Evolutionary conservation across 1,284 basidiomycete genomes (phyloP).

Genomic region (Hymenochaete sp.): DNA sequence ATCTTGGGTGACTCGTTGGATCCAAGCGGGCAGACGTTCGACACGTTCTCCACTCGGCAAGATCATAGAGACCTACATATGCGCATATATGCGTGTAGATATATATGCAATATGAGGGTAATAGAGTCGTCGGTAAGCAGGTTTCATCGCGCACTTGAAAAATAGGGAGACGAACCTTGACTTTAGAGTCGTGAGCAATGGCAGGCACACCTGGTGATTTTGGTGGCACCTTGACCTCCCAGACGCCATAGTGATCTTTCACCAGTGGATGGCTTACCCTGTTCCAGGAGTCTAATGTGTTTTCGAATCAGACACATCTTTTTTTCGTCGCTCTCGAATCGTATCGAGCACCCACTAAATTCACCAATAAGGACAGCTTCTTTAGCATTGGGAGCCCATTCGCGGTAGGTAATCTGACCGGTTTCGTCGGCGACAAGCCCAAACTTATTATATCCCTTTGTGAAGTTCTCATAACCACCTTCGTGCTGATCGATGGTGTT

Average conservation of each 20-base stretch:
- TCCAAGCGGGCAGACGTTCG: constrained; percentile 92
- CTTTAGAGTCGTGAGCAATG: constrained; percentile 90
- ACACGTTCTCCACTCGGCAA: constrained; percentile 69
- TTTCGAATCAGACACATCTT: constrained; percentile 13
- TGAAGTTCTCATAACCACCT: constrained; percentile 86
- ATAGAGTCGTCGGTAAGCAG: background rate
- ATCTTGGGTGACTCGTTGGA: constrained; percentile 92
- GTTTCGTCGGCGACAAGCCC: constrained; percentile 71
- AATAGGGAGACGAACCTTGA: constrained; percentile 55
- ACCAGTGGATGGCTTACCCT: constrained; percentile 79
- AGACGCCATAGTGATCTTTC: constrained; percentile 86
- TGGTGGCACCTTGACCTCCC: constrained; percentile 80
- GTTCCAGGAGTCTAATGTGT: constrained; percentile 75
- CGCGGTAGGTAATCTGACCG: constrained; percentile 76
- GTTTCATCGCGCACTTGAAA: background rate
- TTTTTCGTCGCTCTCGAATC: constrained; percentile 8
- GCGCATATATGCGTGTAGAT: too few species aligned
- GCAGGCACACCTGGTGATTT: constrained; percentile 60
- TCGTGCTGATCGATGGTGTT: constrained; percentile 66
- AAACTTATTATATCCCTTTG: constrained; percentile 79
- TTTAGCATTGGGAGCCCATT: constrained; percentile 91
- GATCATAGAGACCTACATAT: constrained; percentile 74
- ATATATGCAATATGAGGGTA: background rate
- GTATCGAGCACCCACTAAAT: constrained; percentile 66
- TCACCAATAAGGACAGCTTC: constrained; percentile 88